Evolutionary conservation across 208 protist species (phyloP).

Genomic region (Wallacemonas sp.): DNA sequence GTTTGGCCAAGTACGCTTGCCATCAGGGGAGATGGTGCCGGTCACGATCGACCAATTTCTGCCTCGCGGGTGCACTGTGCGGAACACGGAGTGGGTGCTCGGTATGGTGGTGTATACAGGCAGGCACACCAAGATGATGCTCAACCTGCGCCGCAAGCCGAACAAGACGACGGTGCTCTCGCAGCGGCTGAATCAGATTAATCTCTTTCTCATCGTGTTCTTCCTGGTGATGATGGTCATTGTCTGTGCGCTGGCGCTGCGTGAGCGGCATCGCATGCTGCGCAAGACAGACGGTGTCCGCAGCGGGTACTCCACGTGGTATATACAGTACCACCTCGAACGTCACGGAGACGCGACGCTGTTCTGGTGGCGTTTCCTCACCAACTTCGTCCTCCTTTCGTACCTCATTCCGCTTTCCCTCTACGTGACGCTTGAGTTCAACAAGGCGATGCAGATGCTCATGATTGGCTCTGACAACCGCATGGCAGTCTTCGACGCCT

Average conservation of each 20-base stretch:
- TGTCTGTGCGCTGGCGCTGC: slow-evolving; percentile 51
- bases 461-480: slow-evolving; percentile 72
- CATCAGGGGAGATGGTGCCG: slow-evolving; percentile 44
- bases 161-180: slow-evolving; percentile 70
- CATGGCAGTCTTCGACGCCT: slow-evolving; percentile 76
- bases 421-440: slow-evolving; percentile 89
- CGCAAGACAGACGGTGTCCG: slow-evolving; percentile 21
- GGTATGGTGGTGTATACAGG: slow-evolving; percentile 87
- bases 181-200: slow-evolving; percentile 78
- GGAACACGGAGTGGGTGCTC: slow-evolving; percentile 91
- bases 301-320: slow-evolving; percentile 49
- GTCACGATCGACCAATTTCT: slow-evolving; percentile 87
- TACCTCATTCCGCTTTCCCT: slow-evolving; percentile 88
- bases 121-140: slow-evolving; percentile 86
- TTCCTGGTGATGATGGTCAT: slow-evolving; percentile 63
- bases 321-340: slow-evolving; percentile 63
- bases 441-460: slow-evolving; percentile 82
- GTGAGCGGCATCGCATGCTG: slow-evolving; percentile 36
- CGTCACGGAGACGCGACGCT: slow-evolving; percentile 37
- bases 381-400: slow-evolving; percentile 83
- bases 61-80: slow-evolving; percentile 80
- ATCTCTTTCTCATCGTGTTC: slow-evolving; percentile 66
- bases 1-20: slow-evolving; percentile 68
- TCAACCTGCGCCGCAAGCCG: slow-evolving; percentile 62
- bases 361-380: slow-evolving; percentile 78